Percentiles rank a stretch among this genome's conserved stretches.
Conservation (phyloP, 257 asterid species). For the Cynanchum wilfordii region DNA sequence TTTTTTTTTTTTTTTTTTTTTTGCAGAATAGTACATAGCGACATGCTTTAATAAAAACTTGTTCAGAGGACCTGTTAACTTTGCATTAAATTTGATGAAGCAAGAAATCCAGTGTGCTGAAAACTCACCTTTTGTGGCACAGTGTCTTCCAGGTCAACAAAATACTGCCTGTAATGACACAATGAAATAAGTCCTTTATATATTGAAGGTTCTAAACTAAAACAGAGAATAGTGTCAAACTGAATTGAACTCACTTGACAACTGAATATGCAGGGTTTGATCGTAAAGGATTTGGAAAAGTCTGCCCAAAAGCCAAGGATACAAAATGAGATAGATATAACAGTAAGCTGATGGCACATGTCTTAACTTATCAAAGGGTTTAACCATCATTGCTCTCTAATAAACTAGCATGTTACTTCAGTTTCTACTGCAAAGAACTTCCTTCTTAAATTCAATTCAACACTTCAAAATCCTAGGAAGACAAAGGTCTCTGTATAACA, state of each 20-base stretch:
- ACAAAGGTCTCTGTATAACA: neutral
- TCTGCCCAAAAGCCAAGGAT: slow-evolving; percentile 33
- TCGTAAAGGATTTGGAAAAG: slow-evolving; percentile 39
- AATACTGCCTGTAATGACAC: slow-evolving; percentile 43
- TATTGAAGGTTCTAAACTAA: neutral
- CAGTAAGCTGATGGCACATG: neutral
- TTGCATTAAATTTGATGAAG: neutral
- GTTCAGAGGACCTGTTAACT: neutral
- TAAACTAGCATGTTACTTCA: neutral
- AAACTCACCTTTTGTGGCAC: slow-evolving; percentile 46
- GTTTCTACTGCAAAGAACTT: neutral
- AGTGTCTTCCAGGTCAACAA: slow-evolving; percentile 47
- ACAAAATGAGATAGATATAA: neutral
- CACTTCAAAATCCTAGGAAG: neutral
- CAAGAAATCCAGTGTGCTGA: neutral
- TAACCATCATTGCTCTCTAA: neutral
- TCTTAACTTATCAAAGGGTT: neutral
- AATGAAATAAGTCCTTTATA: slow-evolving; percentile 1
- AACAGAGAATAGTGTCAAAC: neutral
- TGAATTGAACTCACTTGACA: slow-evolving; percentile 39
- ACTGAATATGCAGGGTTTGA: slow-evolving; percentile 54
- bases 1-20: no score
- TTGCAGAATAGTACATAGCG: neutral
- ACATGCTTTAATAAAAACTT: neutral
- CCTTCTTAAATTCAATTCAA: neutral